Percentiles rank a stretch among this genome's conserved stretches.
Evolutionary conservation across 2,329 filamentous ascomycete species (phyloP).

Genomic region (Diatrype stigma): DNA sequence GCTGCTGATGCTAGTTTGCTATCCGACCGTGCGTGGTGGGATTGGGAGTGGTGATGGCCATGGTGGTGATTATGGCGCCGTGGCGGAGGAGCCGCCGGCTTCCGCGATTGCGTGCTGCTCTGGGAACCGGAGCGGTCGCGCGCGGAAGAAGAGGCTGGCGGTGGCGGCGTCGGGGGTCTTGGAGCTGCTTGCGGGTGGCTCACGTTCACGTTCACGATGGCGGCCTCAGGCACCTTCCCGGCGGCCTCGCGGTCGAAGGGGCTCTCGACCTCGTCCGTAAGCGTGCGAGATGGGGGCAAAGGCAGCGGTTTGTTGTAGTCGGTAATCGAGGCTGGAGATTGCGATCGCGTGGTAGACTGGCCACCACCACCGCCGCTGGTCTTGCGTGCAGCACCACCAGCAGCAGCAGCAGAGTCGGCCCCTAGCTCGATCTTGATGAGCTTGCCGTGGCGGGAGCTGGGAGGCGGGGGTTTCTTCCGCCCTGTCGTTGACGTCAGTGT

Average conservation of each 20-base stretch:
- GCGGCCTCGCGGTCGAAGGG: conserved; percentile 51
- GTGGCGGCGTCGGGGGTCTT: conserved; percentile 36
- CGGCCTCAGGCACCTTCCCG: conserved; percentile 43
- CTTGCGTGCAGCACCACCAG: conserved; percentile 11
- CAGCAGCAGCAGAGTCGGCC: conserved; percentile 24
- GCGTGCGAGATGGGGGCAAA: conserved; percentile 43
- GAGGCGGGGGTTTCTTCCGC: conserved; percentile 62
- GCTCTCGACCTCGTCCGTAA: conserved; percentile 45
- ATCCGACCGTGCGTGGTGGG: conserved; percentile 42
- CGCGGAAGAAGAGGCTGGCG: conserved; percentile 23
- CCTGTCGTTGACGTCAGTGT: conserved; percentile 4
- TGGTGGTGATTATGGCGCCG: conserved; percentile 36
- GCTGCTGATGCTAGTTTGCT: conserved; percentile 28
- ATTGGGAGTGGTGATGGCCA: conserved; percentile 41
- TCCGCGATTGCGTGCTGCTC: conserved; percentile 29
- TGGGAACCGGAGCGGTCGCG: conserved; percentile 28
- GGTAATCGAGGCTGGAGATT: conserved; percentile 28
- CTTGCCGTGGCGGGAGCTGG: conserved; percentile 73
- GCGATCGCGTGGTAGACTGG: conserved; percentile 14
- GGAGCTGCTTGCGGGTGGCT: too few species aligned
- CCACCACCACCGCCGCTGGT: conserved; percentile 15
- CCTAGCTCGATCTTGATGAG: conserved; percentile 54
- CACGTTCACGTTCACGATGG: too few species aligned
- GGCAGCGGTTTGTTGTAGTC: conserved; percentile 62
- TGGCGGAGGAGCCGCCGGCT: conserved; percentile 48